Conservation (phyloP, 2,329 filamentous ascomycete species). For the Sporothrix pallida region DNA sequence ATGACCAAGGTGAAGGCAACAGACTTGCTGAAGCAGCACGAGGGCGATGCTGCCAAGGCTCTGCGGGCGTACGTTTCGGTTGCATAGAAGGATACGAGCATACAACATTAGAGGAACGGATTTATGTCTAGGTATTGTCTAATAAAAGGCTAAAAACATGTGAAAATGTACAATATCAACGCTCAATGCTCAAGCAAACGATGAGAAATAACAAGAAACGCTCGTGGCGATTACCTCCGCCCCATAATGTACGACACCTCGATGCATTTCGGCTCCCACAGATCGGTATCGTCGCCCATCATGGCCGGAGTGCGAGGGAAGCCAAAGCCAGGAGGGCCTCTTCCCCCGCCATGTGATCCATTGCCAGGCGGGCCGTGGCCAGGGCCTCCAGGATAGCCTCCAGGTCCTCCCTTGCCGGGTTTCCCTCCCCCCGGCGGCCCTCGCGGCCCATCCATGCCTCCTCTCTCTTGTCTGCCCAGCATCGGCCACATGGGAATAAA, state of each 20-base stretch:
- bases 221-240: not conserved
- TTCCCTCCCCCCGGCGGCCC: not conserved
- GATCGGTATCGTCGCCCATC: constrained; percentile 42
- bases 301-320: constrained; percentile 38
- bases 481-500: constrained; percentile 60
- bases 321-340: constrained; percentile 24
- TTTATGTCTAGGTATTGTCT: not conserved
- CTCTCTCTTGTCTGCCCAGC: constrained; percentile 32
- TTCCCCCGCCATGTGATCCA: constrained; percentile 22
- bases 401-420: constrained; percentile 9
- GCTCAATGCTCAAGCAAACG: not conserved
- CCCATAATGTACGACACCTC: constrained; percentile 36
- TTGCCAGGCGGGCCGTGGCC: constrained; percentile 16
- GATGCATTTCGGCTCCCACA: constrained; percentile 44
- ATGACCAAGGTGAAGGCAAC: constrained; percentile 73
- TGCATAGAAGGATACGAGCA: constrained; percentile 13
- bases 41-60: constrained; percentile 71
- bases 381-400: not conserved
- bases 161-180: constrained; percentile 6
- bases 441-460: not conserved
- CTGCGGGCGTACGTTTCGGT: constrained; percentile 61
- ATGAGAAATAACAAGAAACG: not conserved
- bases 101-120: not conserved
- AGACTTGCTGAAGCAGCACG: constrained; percentile 73
- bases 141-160: constrained; percentile 8